phyloP scores from a whole-genome alignment of 441 rosid genomes.

The Hura crepitans region DNA sequence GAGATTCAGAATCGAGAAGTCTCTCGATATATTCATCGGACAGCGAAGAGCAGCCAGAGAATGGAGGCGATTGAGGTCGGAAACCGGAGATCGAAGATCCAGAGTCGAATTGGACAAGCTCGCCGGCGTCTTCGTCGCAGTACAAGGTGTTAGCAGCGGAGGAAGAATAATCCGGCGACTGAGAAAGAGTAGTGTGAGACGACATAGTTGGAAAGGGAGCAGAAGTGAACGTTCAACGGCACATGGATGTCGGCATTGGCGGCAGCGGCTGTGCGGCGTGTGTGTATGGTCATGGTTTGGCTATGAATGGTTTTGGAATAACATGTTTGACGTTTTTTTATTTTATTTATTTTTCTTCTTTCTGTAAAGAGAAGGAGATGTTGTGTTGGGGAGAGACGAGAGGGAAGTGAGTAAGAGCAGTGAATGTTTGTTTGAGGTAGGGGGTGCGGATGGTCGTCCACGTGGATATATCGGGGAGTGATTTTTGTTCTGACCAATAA shows the following conservation, averaged over 20 bases:
- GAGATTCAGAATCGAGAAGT: slow-evolving; percentile 38
- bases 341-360: neutral
- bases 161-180: slow-evolving; percentile 18
- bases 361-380: too few species aligned
- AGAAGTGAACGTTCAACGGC: slow-evolving; percentile 4
- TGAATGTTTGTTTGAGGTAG: neutral
- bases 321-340: too few species aligned
- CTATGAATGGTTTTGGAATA: slow-evolving; percentile 15
- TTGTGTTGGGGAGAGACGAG: neutral
- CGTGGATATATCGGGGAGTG: neutral
- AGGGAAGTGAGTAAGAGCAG: neutral
- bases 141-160: slow-evolving; percentile 24
- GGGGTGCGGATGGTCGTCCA: neutral
- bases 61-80: slow-evolving; percentile 1
- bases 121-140: slow-evolving; percentile 24
- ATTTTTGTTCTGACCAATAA: slow-evolving; percentile 2
- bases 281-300: slow-evolving; percentile 24
- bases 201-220: slow-evolving; percentile 21
- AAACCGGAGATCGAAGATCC: slow-evolving; percentile 24
- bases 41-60: slow-evolving; percentile 16
- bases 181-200: slow-evolving; percentile 12
- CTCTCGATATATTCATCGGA: slow-evolving; percentile 23
- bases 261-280: slow-evolving; percentile 8
- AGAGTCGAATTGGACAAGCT: slow-evolving; percentile 23
- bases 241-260: slow-evolving; percentile 20